Evolutionary conservation across 116 monocot genomes (phyloP).

Genomic region (Posidonia oceanica): DNA sequence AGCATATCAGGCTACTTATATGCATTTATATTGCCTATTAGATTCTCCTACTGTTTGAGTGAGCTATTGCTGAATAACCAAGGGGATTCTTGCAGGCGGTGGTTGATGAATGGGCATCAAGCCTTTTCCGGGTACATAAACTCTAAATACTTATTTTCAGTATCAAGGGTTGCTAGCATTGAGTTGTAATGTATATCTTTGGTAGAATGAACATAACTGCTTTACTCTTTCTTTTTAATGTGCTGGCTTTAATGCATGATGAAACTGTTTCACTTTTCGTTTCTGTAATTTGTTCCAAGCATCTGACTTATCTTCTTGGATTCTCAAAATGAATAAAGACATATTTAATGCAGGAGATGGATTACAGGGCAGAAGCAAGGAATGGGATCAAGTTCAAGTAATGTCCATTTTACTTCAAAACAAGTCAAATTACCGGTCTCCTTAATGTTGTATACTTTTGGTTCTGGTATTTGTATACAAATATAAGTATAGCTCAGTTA

Average conservation of each 20-base stretch:
- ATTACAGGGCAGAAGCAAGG: slow-evolving; percentile 85
- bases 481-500: too few species aligned
- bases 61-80: slow-evolving; percentile 15
- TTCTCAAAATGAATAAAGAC: slow-evolving; percentile 94
- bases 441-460: too few species aligned
- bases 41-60: neutral
- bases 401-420: too few species aligned
- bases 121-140: slow-evolving; percentile 69
- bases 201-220: too few species aligned
- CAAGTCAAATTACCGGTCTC: too few species aligned
- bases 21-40: slow-evolving; percentile 7
- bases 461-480: too few species aligned
- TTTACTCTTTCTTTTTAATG: too few species aligned
- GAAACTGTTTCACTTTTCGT: too few species aligned
- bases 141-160: neutral
- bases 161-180: neutral
- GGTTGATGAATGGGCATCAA: slow-evolving; percentile 93
- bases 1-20: neutral
- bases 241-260: too few species aligned
- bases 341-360: slow-evolving; percentile 99
- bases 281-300: too few species aligned
- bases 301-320: slow-evolving; percentile 47
- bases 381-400: slow-evolving; percentile 94
- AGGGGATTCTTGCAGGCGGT: slow-evolving; percentile 64
- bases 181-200: too few species aligned